A percentile compares a stretch with the other conserved stretches of the same genome.
These are phyloP conservation scores for Escallonia herrerae DNA, from an alignment of 129 eudicot species.

Conservation along the genomic window DNA sequence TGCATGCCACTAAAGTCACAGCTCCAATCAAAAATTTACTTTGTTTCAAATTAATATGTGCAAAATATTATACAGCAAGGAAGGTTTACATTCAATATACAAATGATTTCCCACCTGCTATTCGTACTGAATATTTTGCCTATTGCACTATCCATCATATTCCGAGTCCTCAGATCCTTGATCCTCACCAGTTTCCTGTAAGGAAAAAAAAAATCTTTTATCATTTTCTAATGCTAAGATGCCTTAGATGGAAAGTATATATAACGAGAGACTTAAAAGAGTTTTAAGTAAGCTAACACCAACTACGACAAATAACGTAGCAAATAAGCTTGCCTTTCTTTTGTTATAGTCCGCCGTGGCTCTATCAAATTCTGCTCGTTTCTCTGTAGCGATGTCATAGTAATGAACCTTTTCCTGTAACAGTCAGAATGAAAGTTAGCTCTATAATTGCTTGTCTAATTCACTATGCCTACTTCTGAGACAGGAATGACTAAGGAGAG, in stretches of 20 bases:
- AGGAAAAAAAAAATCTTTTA: background rate
- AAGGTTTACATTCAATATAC: background rate
- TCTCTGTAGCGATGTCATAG: slow-evolving; percentile 78
- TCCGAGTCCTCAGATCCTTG: slow-evolving; percentile 46
- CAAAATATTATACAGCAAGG: too few species aligned
- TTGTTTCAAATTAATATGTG: too few species aligned
- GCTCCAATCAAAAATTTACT: too few species aligned
- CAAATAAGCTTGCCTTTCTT: slow-evolving; percentile 38
- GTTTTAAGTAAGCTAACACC: too few species aligned
- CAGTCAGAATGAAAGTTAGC: background rate
- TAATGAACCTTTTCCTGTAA: slow-evolving; percentile 79
- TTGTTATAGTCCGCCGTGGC: slow-evolving; percentile 55
- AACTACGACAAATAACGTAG: background rate
- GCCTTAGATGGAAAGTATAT: background rate
- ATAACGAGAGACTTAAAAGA: too few species aligned
- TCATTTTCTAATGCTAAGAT: too few species aligned
- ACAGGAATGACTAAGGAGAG: too few species aligned
- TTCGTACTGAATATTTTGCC: background rate
- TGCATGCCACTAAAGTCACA: too few species aligned
- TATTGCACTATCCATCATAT: slow-evolving; percentile 28
- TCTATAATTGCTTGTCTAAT: background rate
- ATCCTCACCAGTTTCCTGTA: slow-evolving; percentile 72
- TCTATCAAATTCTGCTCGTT: slow-evolving; percentile 72
- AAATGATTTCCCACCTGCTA: background rate
- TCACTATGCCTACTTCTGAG: background rate